Evolutionary conservation across 805 yeast genomes (phyloP), one percentile per base, ranked within the genome.

Genomic region (Millerago galiae): DNA sequence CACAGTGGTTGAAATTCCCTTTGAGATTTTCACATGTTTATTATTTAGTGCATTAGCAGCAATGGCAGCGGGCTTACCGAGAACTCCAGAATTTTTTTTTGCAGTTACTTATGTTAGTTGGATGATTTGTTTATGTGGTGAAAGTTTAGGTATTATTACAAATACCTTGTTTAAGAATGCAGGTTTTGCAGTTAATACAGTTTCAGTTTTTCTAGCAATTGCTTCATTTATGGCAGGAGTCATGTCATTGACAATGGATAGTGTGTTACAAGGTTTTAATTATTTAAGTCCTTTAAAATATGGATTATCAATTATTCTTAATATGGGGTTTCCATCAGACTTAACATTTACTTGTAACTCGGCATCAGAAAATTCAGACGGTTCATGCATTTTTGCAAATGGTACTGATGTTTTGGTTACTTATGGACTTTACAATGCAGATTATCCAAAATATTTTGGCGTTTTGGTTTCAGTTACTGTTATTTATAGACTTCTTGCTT

Each of bases 201-300:
- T 88, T 29, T 75, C 90, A 1, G 71, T 79, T 8, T 58, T 83
- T 25, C 64, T 84, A 40, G 76, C 87, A 2, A 63, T 86, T 38
- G 93, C 91, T 6, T 76, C 83, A 5, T 77, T 83, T 51, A 83
- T 88, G 93, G 84, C 87, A 2, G 96, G 96, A 4, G 66, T 89
- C 10, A 71, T 88, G 79, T 83, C 95, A 0, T 65, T 86, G 52
- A 69, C 80, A n/a, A 76, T 87, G 82, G 83, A 83, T 21, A 64
- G 62, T 2, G 78, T 88, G 37, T 69, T 87, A 55, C 70, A 70
- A 48, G 95, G 80, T 0, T 62, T 84, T 56, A 87, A 86, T 60
- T 88, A 79, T 61, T 52, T 83, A n/a, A 81, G 81, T 40, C 96
- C 96, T 3, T 59, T 83, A 49, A 83, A 82, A 53, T 88, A 83